Base-by-base conservation (phyloP, 75 land plant genomes). In the Pinus taeda region DNA sequence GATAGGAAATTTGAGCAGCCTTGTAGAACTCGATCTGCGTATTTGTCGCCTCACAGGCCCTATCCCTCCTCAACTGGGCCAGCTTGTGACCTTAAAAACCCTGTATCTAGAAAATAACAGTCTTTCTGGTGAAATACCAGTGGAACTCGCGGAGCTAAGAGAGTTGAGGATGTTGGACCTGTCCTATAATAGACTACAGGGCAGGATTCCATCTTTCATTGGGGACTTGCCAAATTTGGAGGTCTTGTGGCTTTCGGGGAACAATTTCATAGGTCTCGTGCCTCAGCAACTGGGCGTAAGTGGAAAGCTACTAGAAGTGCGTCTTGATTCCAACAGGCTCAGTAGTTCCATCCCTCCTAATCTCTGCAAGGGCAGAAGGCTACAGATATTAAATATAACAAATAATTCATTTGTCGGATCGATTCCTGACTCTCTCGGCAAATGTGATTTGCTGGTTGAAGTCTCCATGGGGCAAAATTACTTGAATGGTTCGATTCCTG, bases 401-500 rank as follows among this genome's bases (percentile, higher is more conserved):
- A 79, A 82, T 45, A 93, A 96, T 59, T 79, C 75, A 57, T 75
- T 96, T 72, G 82, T 85, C 21, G 99, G 99, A 18, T 77, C 79
- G 11, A 87, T 96, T 20, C 97, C 99, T 12, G 81, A 78, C 3
- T 58, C 86, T 15, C 81, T 93, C 2, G 94, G 89, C 15, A 56
- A 74, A 8, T 91, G 96, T 69, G 66, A 79, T 57, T 88, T 90
- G 12, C 76, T 94, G 30, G 86, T 76, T 77, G 79, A 92, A 73
- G 79, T 94, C 29, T 84, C 86, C n/a, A 81, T 96, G 86, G 90
- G 90, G 39, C 83, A 80, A 53, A 96, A 96, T 74, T 80, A 76
- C 60, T 73, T 96, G 20, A 91, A 84, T 29, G 99, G 97, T 9
- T 76, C 86, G 15, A 88, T 95, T n/a, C 98, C 96, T 12, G 24